These are phyloP conservation scores for Phaffia tasmanica DNA, from an alignment of 768 basidiomycete species.

Conservation along the genomic window DNA sequence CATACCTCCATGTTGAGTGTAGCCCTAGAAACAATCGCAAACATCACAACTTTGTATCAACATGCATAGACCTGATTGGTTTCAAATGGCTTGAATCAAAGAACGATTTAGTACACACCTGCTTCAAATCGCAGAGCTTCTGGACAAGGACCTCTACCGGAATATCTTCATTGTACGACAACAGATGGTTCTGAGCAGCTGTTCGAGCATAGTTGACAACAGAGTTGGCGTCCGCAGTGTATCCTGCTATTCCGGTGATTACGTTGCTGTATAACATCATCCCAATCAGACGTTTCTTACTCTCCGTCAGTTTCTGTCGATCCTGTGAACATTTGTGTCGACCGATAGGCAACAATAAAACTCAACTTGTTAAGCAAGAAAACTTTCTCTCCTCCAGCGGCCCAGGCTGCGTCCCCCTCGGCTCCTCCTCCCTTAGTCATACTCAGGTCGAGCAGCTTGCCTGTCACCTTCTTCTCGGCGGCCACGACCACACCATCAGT, in stretches of 20 bases:
- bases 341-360: not conserved
- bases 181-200: slow-evolving; percentile 77
- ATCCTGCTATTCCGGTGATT: slow-evolving; percentile 85
- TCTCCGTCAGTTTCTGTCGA: too few relatives aligned
- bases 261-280: slow-evolving; percentile 57
- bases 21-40: slow-evolving; percentile 43
- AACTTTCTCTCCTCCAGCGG: slow-evolving; percentile 94
- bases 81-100: not conserved
- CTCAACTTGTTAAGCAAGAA: slow-evolving; percentile 68
- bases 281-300: slow-evolving; percentile 42
- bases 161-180: slow-evolving; percentile 91
- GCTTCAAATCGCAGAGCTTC: slow-evolving; percentile 90
- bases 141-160: slow-evolving; percentile 93
- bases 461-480: slow-evolving; percentile 95
- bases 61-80: too few relatives aligned
- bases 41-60: not conserved
- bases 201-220: slow-evolving; percentile 86
- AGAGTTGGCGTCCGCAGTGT: slow-evolving; percentile 95
- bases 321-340: not conserved
- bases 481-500: slow-evolving; percentile 84
- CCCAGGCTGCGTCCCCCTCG: slow-evolving; percentile 37
- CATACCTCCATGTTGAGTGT: slow-evolving; percentile 89
- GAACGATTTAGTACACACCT: slow-evolving; percentile 36
- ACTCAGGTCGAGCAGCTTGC: slow-evolving; percentile 87
- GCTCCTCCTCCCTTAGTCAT: slow-evolving; percentile 60